Evolutionary conservation across 495 filamentous ascomycete species (phyloP).

Genomic region (Rostrohypoxylon terebratum): DNA sequence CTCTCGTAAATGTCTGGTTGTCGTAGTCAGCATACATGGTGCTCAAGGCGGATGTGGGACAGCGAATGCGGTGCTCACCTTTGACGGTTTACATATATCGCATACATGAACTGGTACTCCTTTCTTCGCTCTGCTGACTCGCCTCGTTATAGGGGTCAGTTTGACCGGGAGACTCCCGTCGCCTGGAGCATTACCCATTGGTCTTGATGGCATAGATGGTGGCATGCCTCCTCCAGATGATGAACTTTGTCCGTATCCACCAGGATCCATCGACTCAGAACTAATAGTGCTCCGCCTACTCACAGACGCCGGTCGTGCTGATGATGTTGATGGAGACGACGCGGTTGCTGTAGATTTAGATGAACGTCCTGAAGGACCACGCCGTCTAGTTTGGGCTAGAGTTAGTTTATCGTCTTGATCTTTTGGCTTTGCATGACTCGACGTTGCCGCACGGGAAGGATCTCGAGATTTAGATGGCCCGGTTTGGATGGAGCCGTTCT

Average conservation of each 20-base stretch:
- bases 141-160: constrained; percentile 77
- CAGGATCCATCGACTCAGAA: constrained; percentile 60
- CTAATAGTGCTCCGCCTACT: constrained; percentile 58
- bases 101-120: constrained; percentile 83
- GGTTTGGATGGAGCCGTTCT: constrained; percentile 46
- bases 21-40: constrained; percentile 33
- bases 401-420: constrained; percentile 46
- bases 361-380: constrained; percentile 44
- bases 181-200: constrained; percentile 50
- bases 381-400: constrained; percentile 45
- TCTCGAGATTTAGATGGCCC: constrained; percentile 54
- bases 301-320: constrained; percentile 49
- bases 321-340: constrained; percentile 42
- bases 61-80: constrained; percentile 61
- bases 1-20: constrained; percentile 79
- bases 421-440: constrained; percentile 43
- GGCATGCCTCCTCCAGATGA: constrained; percentile 49
- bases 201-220: constrained; percentile 52
- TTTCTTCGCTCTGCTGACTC: constrained; percentile 86
- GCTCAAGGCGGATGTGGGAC: not conserved
- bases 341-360: constrained; percentile 43
- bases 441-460: constrained; percentile 51
- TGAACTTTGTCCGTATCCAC: constrained; percentile 50
- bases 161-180: constrained; percentile 60
- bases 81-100: constrained; percentile 70